Evolutionary conservation across 495 filamentous ascomycete species (phyloP).

Genomic region (Recurvomyces mirabilis): DNA sequence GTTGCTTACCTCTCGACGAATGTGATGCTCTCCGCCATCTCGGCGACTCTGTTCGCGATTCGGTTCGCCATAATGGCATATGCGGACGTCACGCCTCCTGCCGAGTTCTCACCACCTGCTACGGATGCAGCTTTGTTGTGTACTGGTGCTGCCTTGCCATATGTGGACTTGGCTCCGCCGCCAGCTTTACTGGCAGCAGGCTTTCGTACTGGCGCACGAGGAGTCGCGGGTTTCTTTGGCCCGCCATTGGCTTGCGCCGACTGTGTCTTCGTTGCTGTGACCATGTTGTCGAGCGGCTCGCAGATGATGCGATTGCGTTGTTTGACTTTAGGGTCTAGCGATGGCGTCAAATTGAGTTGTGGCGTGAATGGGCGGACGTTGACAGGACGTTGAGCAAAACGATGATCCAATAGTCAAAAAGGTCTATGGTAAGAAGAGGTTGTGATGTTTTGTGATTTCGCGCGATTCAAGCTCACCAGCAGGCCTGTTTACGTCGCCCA

Average conservation of each 20-base stretch:
- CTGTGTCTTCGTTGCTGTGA: slow-evolving; percentile 9
- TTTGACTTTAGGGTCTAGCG: no score
- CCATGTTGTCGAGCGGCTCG: no score
- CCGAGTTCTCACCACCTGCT: slow-evolving; percentile 10
- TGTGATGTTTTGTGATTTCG: no score
- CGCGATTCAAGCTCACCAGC: no score
- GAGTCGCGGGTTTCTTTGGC: slow-evolving; percentile 17
- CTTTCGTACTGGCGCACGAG: slow-evolving; percentile 13
- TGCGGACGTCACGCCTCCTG: slow-evolving; percentile 18
- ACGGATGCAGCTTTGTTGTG: slow-evolving; percentile 18
- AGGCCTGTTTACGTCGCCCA: no score
- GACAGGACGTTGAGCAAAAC: no score
- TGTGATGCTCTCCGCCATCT: slow-evolving; percentile 36
- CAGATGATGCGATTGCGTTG: no score
- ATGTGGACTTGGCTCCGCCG: slow-evolving; percentile 3
- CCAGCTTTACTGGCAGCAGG: slow-evolving; percentile 6
- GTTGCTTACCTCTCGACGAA: slow-evolving; percentile 34
- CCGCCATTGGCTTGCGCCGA: slow-evolving; percentile 10
- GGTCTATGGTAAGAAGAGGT: no score
- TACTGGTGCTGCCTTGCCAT: slow-evolving; percentile 10
- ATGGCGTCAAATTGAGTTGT: no score
- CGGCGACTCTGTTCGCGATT: slow-evolving; percentile 33
- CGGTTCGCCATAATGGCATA: slow-evolving; percentile 32
- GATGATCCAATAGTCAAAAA: no score
- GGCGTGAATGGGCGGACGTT: no score